A percentile compares a stretch with the other conserved stretches of the same genome.
Conservation (phyloP, 345 rosid genomes). For the Linum lewisii region DNA sequence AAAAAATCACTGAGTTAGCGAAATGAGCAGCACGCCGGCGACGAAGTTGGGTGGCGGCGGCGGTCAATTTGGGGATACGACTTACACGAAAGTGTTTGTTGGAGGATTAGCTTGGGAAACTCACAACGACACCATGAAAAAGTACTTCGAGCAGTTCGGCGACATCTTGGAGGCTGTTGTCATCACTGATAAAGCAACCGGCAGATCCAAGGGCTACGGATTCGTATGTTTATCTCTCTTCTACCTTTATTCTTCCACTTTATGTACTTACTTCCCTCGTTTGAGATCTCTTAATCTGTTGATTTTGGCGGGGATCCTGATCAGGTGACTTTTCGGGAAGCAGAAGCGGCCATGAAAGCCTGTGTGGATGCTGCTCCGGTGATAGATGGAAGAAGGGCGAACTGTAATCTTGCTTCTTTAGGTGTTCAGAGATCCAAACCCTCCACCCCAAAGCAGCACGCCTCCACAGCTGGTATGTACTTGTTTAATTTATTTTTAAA, state of each 20-base stretch:
- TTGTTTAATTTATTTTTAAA: neutral
- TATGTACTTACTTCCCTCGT: neutral
- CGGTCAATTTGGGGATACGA: slow-evolving; percentile 73
- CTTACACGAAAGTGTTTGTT: slow-evolving; percentile 90
- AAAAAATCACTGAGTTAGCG: no score
- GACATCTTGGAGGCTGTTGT: slow-evolving; percentile 98
- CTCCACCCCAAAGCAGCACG: slow-evolving; percentile 61
- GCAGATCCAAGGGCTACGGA: slow-evolving; percentile 99
- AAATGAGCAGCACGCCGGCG: slow-evolving; percentile 34
- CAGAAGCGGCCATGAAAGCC: slow-evolving; percentile 91
- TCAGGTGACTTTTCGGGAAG: slow-evolving; percentile 88
- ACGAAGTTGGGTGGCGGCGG: slow-evolving; percentile 27
- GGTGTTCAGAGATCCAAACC: slow-evolving; percentile 98
- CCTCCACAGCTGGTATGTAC: slow-evolving; percentile 27
- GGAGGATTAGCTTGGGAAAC: slow-evolving; percentile 99
- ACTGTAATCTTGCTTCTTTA: slow-evolving; percentile 89
- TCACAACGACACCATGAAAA: slow-evolving; percentile 86
- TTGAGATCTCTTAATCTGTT: slow-evolving; percentile 7
- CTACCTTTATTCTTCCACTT: neutral
- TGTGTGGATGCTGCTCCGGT: slow-evolving; percentile 93
- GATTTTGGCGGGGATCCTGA: neutral
- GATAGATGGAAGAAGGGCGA: slow-evolving; percentile 95
- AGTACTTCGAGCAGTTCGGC: slow-evolving; percentile 90
- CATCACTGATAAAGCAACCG: slow-evolving; percentile 90
- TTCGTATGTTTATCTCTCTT: slow-evolving; percentile 42